A percentile compares a stretch with the other conserved stretches of the same genome.
Evolutionary conservation across 257 asterid genomes (phyloP).

Genomic region (Capsicum baccatum): DNA sequence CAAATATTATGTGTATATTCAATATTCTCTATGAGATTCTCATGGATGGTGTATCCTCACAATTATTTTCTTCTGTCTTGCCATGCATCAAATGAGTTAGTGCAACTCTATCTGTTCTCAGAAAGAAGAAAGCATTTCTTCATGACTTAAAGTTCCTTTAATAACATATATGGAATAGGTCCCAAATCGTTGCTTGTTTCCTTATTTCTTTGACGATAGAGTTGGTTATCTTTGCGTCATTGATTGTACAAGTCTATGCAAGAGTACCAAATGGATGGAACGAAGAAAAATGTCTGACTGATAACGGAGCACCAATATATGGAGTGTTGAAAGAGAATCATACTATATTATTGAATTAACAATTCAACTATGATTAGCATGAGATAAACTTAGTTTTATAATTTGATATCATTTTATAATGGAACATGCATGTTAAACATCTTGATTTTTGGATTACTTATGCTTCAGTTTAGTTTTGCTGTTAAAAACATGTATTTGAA

Average conservation of each 20-base stretch:
- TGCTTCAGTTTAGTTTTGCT: constrained; percentile 4
- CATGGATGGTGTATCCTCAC: constrained; percentile 26
- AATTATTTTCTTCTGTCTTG: constrained; percentile 24
- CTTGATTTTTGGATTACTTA: not conserved
- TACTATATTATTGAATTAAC: not conserved
- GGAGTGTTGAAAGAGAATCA: not conserved
- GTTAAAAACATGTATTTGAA: no score
- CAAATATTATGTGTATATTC: constrained; percentile 22
- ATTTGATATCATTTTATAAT: not conserved
- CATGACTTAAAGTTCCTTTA: not conserved
- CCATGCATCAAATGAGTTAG: constrained; percentile 28
- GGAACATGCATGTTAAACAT: not conserved
- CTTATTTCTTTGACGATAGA: not conserved
- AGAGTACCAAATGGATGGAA: not conserved
- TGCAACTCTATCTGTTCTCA: constrained; percentile 23
- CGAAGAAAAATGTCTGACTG: no score
- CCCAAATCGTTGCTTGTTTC: not conserved
- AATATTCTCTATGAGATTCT: constrained; percentile 21
- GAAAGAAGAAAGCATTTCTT: not conserved
- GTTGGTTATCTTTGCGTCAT: not conserved
- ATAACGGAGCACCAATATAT: not conserved
- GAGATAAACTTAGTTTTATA: not conserved
- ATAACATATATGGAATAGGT: not conserved
- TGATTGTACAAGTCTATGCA: not conserved
- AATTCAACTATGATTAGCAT: not conserved